Evolutionary conservation across 169 alveolate genomes (phyloP).

Genomic region (Perkinsus olseni): DNA sequence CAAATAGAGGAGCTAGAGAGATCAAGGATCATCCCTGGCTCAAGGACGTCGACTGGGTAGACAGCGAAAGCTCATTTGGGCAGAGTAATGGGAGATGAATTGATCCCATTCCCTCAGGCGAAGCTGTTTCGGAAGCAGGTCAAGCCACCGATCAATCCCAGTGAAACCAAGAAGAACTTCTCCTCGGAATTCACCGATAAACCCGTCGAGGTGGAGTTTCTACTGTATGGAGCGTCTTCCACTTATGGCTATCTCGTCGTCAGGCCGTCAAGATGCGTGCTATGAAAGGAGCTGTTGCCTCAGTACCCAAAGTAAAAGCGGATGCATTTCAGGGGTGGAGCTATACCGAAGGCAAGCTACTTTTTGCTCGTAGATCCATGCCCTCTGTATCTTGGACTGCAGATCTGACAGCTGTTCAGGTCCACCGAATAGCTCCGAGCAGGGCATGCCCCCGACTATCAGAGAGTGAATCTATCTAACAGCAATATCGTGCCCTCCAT

Average conservation of each 20-base stretch:
- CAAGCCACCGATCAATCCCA: neutral
- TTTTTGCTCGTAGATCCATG: neutral
- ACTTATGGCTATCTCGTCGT: neutral
- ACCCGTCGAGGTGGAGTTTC: neutral
- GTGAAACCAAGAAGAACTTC: neutral
- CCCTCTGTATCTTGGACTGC: neutral
- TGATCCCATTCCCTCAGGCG: neutral
- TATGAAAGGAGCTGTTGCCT: neutral
- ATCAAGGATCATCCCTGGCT: slow-evolving; percentile 22
- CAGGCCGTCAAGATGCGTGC: neutral
- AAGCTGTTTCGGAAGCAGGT: neutral
- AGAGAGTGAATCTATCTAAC: neutral
- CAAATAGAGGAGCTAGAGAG: slow-evolving; percentile 45
- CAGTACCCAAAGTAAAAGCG: neutral
- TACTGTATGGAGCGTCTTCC: neutral
- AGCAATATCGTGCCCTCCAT: no score
- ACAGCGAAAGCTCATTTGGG: no score
- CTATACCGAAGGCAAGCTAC: neutral
- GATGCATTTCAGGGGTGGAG: neutral
- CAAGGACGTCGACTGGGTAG: slow-evolving; percentile 11
- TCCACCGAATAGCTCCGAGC: neutral
- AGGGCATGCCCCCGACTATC: neutral
- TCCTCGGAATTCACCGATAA: neutral
- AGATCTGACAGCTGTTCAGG: neutral
- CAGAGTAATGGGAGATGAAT: no score